These are phyloP conservation scores for Coffea humblotiana DNA, from an alignment of 305 asterid genomes.

Conservation along the genomic window DNA sequence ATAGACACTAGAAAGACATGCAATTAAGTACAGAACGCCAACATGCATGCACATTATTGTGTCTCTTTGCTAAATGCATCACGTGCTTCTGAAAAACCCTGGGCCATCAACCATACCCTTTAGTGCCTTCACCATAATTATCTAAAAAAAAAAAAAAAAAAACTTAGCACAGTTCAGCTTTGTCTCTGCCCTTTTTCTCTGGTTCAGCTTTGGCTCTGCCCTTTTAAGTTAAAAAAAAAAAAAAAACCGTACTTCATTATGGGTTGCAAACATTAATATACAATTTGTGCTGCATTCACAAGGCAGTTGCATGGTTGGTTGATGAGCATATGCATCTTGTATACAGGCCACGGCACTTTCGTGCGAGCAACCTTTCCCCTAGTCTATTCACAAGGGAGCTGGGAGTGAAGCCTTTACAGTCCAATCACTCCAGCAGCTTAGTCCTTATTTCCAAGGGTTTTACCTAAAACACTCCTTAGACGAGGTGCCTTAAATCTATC, in stretches of 20 bases:
- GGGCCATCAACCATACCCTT: slow-evolving; percentile 18
- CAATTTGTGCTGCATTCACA: background rate
- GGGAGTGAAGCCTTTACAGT: too few species aligned
- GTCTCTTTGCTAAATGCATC: slow-evolving; percentile 15
- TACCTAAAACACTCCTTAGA: background rate
- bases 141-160: background rate
- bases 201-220: too few species aligned
- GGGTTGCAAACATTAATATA: too few species aligned
- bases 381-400: too few species aligned
- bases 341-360: too few species aligned
- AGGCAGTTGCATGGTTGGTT: background rate
- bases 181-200: background rate
- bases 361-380: background rate
- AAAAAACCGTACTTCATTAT: too few species aligned
- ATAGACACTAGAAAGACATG: background rate
- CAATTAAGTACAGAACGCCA: slow-evolving; percentile 10
- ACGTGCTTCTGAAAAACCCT: slow-evolving; percentile 16
- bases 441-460: background rate
- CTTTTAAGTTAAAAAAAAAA: too few species aligned
- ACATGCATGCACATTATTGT: slow-evolving; percentile 19
- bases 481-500: background rate
- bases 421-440: too few species aligned
- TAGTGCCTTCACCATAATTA: background rate
- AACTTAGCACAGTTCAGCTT: background rate
- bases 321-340: background rate